phyloP scores from a whole-genome alignment of 2,329 filamentous ascomycete genomes.

The Aspergillus ochraceoroseus region DNA sequence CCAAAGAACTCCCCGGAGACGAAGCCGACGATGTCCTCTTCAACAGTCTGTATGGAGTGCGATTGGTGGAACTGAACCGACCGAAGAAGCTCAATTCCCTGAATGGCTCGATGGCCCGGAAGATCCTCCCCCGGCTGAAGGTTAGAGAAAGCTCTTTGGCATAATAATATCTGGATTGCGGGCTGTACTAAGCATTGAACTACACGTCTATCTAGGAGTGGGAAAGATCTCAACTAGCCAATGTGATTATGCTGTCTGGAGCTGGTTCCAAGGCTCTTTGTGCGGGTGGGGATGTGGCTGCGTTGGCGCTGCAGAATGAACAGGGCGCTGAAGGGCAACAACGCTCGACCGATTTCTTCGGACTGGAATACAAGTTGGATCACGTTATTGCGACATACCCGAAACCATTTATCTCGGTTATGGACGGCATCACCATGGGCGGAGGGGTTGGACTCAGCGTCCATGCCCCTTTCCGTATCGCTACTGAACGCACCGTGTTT shows the following conservation, averaged over 20 bases:
- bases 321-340: conserved; percentile 64
- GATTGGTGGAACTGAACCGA: conserved; percentile 89
- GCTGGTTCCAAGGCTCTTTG: conserved; percentile 81
- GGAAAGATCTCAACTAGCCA: conserved; percentile 91
- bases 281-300: conserved; percentile 84
- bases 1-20: conserved; percentile 60
- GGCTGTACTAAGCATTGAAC: conserved; percentile 17
- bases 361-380: conserved; percentile 90
- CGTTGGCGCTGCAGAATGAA: conserved; percentile 68
- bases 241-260: conserved; percentile 88
- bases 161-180: background rate
- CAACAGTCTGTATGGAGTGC: conserved; percentile 78
- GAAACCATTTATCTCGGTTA: conserved; percentile 91
- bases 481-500: conserved; percentile 90
- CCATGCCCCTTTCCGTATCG: conserved; percentile 93
- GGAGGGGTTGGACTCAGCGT: conserved; percentile 91
- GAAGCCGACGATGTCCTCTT: conserved; percentile 90
- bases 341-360: conserved; percentile 80
- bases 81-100: conserved; percentile 88
- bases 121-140: conserved; percentile 81
- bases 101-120: conserved; percentile 89
- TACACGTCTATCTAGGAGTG: conserved; percentile 61
- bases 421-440: conserved; percentile 98
- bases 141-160: conserved; percentile 27
- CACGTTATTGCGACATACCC: conserved; percentile 89